Conservation (phyloP, 2,329 filamentous ascomycete genomes). For the Lachnum nothofagi region DNA sequence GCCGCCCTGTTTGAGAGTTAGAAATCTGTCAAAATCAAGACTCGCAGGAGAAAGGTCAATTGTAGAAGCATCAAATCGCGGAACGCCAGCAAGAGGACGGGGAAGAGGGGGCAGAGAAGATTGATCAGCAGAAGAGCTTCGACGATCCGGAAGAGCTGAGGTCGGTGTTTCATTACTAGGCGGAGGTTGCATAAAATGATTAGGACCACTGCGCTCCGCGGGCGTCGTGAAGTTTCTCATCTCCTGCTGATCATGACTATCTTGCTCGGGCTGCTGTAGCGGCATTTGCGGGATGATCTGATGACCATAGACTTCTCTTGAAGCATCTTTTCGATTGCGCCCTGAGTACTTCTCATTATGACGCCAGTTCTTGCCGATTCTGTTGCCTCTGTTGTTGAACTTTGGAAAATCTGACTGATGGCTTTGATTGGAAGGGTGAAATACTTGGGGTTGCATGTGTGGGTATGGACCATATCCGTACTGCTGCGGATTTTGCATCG, state of each 20-base stretch:
- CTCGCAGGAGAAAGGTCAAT: constrained; percentile 64
- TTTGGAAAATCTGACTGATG: constrained; percentile 17
- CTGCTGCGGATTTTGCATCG: constrained; percentile 47
- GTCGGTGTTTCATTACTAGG: constrained; percentile 12
- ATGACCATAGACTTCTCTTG: constrained; percentile 27
- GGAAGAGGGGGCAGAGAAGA: constrained; percentile 21
- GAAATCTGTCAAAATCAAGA: constrained; percentile 61
- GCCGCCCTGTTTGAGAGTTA: constrained; percentile 58
- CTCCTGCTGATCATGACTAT: constrained; percentile 16
- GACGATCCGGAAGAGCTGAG: constrained; percentile 15
- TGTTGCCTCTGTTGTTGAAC: constrained; percentile 11
- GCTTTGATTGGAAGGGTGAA: constrained; percentile 38
- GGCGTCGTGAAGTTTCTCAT: constrained; percentile 17
- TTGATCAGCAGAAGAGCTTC: constrained; percentile 16
- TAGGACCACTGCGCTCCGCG: constrained; percentile 17
- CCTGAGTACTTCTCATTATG: constrained; percentile 28
- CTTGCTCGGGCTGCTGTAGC: constrained; percentile 13
- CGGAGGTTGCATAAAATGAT: constrained; percentile 17
- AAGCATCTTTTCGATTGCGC: constrained; percentile 20
- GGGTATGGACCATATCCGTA: constrained; percentile 28
- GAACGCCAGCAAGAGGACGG: constrained; percentile 29
- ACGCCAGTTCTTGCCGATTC: constrained; percentile 16
- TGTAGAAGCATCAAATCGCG: constrained; percentile 27
- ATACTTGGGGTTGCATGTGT: constrained; percentile 43
- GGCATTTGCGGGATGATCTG: constrained; percentile 17